A percentile compares a stretch with the other conserved stretches of the same genome.
Evolutionary conservation across 176 grass and related monocot species (phyloP).

Genomic region (Cenchrus purpureus): DNA sequence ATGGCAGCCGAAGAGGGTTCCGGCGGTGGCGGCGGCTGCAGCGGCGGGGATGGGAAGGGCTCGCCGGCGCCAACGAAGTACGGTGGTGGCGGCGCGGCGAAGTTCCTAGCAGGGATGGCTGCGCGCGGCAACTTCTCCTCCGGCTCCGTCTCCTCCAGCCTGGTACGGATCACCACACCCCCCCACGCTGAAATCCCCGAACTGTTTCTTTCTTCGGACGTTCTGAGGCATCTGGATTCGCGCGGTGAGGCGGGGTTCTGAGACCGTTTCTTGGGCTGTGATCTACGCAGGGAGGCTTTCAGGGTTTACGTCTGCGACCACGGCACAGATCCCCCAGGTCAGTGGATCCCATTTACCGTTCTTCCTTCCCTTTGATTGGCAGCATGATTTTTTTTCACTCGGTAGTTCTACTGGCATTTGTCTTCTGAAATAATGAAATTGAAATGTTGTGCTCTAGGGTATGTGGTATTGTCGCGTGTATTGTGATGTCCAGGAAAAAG

Average conservation of each 20-base stretch:
- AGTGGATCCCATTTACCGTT: neutral
- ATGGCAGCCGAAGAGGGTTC: constrained; percentile 54
- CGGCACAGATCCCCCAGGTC: constrained; percentile 51
- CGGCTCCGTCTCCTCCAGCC: constrained; percentile 43
- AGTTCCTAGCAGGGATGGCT: constrained; percentile 45
- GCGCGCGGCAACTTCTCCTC: constrained; percentile 57
- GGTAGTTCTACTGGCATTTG: neutral
- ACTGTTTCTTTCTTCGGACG: constrained; percentile 8
- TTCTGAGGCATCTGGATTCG: neutral
- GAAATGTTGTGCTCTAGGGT: neutral
- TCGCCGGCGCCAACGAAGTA: neutral
- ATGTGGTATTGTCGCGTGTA: neutral
- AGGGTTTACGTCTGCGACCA: constrained; percentile 61
- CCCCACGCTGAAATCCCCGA: neutral
- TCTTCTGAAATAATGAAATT: neutral
- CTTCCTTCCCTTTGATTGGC: neutral
- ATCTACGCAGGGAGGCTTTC: constrained; percentile 50
- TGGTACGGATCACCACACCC: constrained; percentile 7
- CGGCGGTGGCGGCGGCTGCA: neutral
- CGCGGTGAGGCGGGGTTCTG: neutral
- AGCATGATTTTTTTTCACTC: neutral
- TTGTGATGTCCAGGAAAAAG: neutral
- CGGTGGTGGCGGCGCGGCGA: constrained; percentile 32
- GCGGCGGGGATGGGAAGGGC: constrained; percentile 29
- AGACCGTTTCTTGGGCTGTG: neutral